phyloP scores from a whole-genome alignment of 2,329 filamentous ascomycete species.

The Trichoderma sp. region DNA sequence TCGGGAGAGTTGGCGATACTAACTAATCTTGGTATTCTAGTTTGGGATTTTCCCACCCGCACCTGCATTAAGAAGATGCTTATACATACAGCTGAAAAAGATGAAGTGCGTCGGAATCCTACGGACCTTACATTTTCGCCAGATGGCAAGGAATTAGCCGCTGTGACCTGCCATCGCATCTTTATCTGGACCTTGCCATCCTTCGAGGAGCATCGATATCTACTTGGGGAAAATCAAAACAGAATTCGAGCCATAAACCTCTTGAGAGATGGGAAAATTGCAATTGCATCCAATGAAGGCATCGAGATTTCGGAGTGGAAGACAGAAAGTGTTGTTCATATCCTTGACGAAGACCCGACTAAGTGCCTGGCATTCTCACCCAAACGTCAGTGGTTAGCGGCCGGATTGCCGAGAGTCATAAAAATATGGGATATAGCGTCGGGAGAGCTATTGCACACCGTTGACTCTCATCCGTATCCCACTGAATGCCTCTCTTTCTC shows the following conservation, averaged over 20 bases:
- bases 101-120: too few species aligned
- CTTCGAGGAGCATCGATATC: background rate
- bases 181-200: background rate
- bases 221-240: background rate
- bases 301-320: background rate
- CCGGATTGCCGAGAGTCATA: background rate
- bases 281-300: background rate
- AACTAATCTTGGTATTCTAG: too few species aligned
- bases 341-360: background rate
- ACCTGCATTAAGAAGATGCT: too few species aligned
- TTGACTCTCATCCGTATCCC: accelerated
- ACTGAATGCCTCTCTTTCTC: background rate
- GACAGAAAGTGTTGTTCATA: background rate
- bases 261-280: background rate
- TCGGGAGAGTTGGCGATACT: background rate
- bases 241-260: background rate
- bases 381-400: background rate
- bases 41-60: too few species aligned
- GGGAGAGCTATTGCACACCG: background rate
- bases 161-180: accelerated
- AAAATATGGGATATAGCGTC: background rate
- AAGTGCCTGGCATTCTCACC: background rate
- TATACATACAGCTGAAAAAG: too few species aligned
- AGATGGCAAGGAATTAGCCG: background rate
- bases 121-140: background rate